Base-by-base conservation (phyloP, 2,329 filamentous ascomycete genomes). In the Didymella keratinophila region DNA sequence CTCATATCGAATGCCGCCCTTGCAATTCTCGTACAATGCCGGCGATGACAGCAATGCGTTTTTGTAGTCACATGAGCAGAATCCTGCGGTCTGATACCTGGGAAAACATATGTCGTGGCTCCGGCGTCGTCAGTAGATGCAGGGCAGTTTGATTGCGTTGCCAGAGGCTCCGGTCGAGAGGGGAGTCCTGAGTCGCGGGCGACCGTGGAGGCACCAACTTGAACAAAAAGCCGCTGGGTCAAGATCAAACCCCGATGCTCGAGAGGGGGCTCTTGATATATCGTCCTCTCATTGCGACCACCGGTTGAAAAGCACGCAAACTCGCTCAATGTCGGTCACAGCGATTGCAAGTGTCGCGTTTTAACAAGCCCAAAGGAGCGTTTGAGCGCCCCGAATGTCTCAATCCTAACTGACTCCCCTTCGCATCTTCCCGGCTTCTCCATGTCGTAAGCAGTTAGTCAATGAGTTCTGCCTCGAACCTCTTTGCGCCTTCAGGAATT, bases 401-500 rank as follows among this genome's bases (percentile, higher is more conserved):
- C 2, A 25, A 25, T 30, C 4, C 7, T 11, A 18, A 12, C 12
- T 8, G 3, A 12, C 16, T 25, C 10, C n/a, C 8, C 10, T 28
- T 18, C 7, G 23, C 3, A 25, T 25, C 7, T 25, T 42, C 30
- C 11, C 8, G 28, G 23, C n/a, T 9, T 28, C 48, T 43, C 16
- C 21, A 7, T 27, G 4, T 46, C 42, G 48, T 12, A 9, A n/a
- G 36, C 4, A 49, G 16, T 42, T 42, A 61, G 23, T 60, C 60
- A 8, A 34, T 58, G 44, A 84, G 84, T 55, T 85, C 83, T 57
- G 85, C 85, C 14, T 83, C 81, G 71, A 84, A 83, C 6, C 78
- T 74, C 76, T 88, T 85, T 27, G 82, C 83, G 10, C 86, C 84
- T 66, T 89, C 86, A 2, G 88, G 88, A 62, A 91, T 89, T 32